Percentiles rank a stretch among this genome's conserved stretches.
phyloP scores from a whole-genome alignment of 2,329 filamentous ascomycete genomes.

The Monilinia fructigena region DNA sequence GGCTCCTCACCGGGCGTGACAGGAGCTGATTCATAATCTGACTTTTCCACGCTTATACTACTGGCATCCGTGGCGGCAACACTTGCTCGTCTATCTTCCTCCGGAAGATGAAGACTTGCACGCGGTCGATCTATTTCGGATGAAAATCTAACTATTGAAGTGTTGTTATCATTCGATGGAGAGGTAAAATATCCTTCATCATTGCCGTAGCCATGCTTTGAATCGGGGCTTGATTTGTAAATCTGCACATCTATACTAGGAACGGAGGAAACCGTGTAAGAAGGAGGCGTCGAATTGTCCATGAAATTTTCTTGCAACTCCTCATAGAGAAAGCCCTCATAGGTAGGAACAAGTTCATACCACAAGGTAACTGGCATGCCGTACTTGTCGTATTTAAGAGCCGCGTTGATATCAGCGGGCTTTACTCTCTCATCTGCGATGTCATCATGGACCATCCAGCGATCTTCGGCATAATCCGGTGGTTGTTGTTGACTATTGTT shows the following conservation, averaged over 20 bases:
- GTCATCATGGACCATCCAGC: constrained; percentile 94
- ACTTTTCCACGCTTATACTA: constrained; percentile 42
- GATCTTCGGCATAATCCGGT: constrained; percentile 66
- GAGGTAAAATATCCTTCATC: constrained; percentile 42
- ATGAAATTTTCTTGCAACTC: constrained; percentile 42
- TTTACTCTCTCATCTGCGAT: constrained; percentile 68
- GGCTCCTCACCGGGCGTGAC: constrained; percentile 53
- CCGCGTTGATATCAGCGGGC: constrained; percentile 67
- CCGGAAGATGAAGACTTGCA: constrained; percentile 50
- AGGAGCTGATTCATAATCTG: constrained; percentile 41
- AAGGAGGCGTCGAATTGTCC: constrained; percentile 47
- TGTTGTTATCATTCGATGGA: constrained; percentile 46
- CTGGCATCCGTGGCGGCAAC: constrained; percentile 50
- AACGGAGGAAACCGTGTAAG: constrained; percentile 50
- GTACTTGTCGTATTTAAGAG: constrained; percentile 63
- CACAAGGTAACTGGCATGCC: constrained; percentile 89
- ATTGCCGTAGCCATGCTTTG: constrained; percentile 4
- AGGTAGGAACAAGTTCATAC: constrained; percentile 88
- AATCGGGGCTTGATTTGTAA: constrained; percentile 18
- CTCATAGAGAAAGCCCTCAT: constrained; percentile 48
- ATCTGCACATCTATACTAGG: constrained; percentile 33
- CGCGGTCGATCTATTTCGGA: constrained; percentile 52
- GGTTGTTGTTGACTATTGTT: constrained; percentile 50
- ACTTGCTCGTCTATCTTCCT: constrained; percentile 50
- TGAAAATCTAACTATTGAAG: constrained; percentile 52